These are phyloP conservation scores for Tephrocybe sp. DNA, from an alignment of 768 basidiomycete genomes.

Conservation along the genomic window DNA sequence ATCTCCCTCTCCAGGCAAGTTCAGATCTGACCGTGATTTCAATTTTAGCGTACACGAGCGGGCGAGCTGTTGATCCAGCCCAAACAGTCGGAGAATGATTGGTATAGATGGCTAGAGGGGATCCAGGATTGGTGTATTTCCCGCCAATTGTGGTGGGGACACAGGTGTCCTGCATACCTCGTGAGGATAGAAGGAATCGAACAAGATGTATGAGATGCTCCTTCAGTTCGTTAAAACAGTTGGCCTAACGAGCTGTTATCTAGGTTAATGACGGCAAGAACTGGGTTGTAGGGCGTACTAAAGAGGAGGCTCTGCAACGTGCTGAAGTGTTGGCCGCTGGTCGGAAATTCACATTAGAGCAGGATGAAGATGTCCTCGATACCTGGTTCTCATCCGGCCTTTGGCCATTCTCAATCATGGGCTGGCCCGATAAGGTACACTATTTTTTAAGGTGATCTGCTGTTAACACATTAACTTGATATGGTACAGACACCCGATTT, in stretches of 20 bases:
- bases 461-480: background rate
- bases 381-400: conserved; percentile 99
- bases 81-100: conserved; percentile 86
- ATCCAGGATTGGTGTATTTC: conserved; percentile 99
- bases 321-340: conserved; percentile 71
- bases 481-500: conserved; percentile 68
- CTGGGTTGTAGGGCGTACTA: conserved; percentile 89
- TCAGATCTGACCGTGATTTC: background rate
- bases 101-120: conserved; percentile 93
- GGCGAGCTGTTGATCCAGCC: conserved; percentile 87
- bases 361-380: conserved; percentile 97
- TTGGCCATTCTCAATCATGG: conserved; percentile 97
- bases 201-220: conserved; percentile 53
- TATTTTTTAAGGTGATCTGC: background rate
- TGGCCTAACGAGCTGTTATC: background rate
- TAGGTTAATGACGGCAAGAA: conserved; percentile 69
- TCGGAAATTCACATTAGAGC: conserved; percentile 71
- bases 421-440: conserved; percentile 90
- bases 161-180: conserved; percentile 93
- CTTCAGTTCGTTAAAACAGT: background rate
- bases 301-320: conserved; percentile 75
- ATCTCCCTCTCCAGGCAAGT: background rate
- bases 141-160: conserved; percentile 99
- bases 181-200: conserved; percentile 78
- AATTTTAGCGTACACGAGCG: conserved; percentile 77